These are phyloP conservation scores for Vicia faba DNA, from an alignment of 306 rosid genomes.

Conservation along the genomic window DNA sequence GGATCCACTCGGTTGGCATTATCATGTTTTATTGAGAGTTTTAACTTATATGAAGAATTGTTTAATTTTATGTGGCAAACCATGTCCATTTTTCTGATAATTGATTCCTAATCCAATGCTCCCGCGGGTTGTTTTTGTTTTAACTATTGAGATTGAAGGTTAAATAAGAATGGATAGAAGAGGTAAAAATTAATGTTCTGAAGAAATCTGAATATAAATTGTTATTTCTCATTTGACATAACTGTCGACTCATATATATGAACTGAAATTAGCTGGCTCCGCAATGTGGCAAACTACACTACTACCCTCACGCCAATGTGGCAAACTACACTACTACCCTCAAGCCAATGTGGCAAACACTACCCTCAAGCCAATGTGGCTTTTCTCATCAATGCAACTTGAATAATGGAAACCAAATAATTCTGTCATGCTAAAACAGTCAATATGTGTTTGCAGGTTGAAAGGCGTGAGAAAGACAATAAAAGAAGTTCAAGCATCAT, in stretches of 20 bases:
- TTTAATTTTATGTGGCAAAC: conserved; percentile 24
- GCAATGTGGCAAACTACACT: conserved; percentile 3
- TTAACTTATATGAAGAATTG: conserved; percentile 16
- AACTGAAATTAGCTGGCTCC: conserved; percentile 26
- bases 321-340: conserved; percentile 7
- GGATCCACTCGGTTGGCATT: conserved; percentile 30
- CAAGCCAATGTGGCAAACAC: not conserved
- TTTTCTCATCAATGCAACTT: conserved; percentile 12
- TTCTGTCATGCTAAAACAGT: conserved; percentile 41
- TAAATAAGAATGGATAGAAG: not conserved
- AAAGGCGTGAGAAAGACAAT: conserved; percentile 89
- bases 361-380: conserved; percentile 1
- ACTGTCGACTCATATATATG: not conserved
- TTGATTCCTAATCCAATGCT: conserved; percentile 22
- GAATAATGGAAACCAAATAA: conserved; percentile 21
- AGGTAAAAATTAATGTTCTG: not conserved
- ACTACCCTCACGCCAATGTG: not conserved
- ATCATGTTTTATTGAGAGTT: conserved; percentile 16
- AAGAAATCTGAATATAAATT: conserved; percentile 2
- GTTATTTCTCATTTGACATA: not conserved
- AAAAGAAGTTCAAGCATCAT: conserved; percentile 65
- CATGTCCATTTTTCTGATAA: conserved; percentile 30
- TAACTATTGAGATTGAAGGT: not conserved
- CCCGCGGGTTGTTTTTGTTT: conserved; percentile 16
- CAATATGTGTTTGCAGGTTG: conserved; percentile 71